phyloP scores from a whole-genome alignment of 768 basidiomycete genomes.

The Kwoniella mangroviensis region DNA sequence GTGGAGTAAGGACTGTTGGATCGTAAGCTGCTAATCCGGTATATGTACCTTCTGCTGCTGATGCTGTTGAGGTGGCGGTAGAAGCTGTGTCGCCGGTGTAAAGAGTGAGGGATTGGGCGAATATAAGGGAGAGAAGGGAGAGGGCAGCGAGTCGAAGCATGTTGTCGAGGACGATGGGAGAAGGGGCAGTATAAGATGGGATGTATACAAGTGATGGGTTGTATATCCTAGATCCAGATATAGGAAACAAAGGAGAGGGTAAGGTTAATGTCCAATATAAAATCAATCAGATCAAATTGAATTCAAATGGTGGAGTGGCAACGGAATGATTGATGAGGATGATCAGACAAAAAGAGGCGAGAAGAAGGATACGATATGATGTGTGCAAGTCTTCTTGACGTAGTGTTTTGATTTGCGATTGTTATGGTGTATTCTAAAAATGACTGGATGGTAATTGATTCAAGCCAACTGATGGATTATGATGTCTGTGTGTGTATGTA shows the following conservation, averaged over 20 bases:
- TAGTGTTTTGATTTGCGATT: too few relatives aligned
- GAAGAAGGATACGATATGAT: too few relatives aligned
- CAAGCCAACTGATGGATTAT: neutral
- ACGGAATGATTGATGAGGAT: too few relatives aligned
- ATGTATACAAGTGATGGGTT: too few relatives aligned
- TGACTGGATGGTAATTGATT: neutral
- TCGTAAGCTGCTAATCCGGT: slow-evolving; percentile 38
- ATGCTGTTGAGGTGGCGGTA: slow-evolving; percentile 11
- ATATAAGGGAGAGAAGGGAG: slow-evolving; percentile 3
- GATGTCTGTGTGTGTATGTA: neutral
- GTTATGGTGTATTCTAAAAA: neutral
- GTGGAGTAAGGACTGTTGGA: slow-evolving; percentile 33
- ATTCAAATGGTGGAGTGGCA: too few relatives aligned
- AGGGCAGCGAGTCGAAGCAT: neutral
- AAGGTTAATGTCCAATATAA: too few relatives aligned
- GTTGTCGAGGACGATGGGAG: neutral
- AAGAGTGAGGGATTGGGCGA: slow-evolving; percentile 13
- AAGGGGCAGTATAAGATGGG: neutral
- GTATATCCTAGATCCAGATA: too few relatives aligned
- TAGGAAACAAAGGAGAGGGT: neutral
- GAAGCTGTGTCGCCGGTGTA: slow-evolving; percentile 19
- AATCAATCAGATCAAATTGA: too few relatives aligned
- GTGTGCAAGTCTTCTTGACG: too few relatives aligned
- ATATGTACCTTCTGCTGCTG: slow-evolving; percentile 21
- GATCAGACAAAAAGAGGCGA: too few relatives aligned